A percentile compares a stretch with the other conserved stretches of the same genome.
These are phyloP conservation scores for Panaeolus cyanescens DNA, from an alignment of 768 basidiomycete genomes.

Conservation along the genomic window DNA sequence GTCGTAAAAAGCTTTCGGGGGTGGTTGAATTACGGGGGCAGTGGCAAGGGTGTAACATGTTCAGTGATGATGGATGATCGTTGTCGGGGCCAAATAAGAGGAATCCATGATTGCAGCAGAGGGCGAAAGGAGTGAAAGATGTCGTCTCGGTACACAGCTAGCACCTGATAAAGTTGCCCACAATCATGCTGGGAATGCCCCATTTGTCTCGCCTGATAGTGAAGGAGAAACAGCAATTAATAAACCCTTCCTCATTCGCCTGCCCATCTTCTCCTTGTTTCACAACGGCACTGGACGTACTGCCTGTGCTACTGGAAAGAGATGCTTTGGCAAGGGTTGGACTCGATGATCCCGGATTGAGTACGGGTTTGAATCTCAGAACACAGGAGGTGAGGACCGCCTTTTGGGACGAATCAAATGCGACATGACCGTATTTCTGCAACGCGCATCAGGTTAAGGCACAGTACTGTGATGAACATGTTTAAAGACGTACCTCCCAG, in stretches of 20 bases:
- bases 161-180: constrained; percentile 85
- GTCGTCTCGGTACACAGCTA: constrained; percentile 16
- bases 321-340: constrained; percentile 25
- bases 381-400: constrained; percentile 93
- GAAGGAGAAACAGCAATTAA: constrained; percentile 91
- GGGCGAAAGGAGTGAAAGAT: background rate
- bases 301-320: constrained; percentile 15
- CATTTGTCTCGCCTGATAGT: constrained; percentile 83
- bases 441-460: background rate
- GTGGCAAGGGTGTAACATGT: background rate
- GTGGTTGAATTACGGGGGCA: background rate
- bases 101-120: background rate
- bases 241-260: constrained; percentile 68
- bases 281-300: constrained; percentile 12
- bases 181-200: constrained; percentile 89
- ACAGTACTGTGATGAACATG: background rate
- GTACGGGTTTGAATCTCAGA: constrained; percentile 72
- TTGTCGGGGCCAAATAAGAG: background rate
- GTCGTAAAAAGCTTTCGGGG: background rate
- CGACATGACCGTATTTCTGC: constrained; percentile 94
- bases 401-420: constrained; percentile 90
- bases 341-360: constrained; percentile 41
- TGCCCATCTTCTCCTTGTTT: constrained; percentile 31
- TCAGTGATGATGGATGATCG: background rate
- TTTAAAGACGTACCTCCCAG: constrained; percentile 76